Evolutionary conservation across 2,329 filamentous ascomycete genomes (phyloP), one percentile per base, ranked within the genome.

Genomic region (Plenodomus biglobosus): DNA sequence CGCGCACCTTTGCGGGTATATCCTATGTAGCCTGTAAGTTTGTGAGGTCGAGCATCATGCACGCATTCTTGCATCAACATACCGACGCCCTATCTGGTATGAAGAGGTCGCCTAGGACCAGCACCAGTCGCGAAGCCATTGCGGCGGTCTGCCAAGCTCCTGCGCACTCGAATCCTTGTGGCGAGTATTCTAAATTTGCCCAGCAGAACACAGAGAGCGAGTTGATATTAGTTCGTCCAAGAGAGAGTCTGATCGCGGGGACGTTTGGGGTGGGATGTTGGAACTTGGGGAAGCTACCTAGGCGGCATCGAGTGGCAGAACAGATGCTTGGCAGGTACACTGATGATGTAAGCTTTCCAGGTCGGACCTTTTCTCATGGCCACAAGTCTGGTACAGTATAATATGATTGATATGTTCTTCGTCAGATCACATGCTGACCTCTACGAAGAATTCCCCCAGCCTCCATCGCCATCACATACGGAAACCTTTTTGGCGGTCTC

Each of bases 41-140:
- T 66, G 68, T 69, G 62, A 69, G 65, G 64, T 53, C 61, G 49
- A 57, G 59, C 53, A 49, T 43, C 43, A 44, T 41, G 44, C 40
- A 46, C 20, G 21, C 37, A 27, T 34, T 18, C 30, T 37, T 34
- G 22, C 30, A 17, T 42, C 34, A 38, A 61, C 72, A 51, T 70
- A 74, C 72, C 46, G 70, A 54, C 60, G 71, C 72, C 62, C 72
- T 57, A 50, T 74, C 72, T 57, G 72, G 72, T 59, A 74, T 74
- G 61, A 74, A 74, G 49, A 74, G 68, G 66, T 74, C 72, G 51
- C 72, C 71, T 42, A 74, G 59, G 51, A 66, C 69, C 53, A 74
- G 65, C 50, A 74, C 72, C 51, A 74, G 62, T 64, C 72, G 65
- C 50, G 71, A 73, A 50, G 71, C 68, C 72, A 74, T 74, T 69